Percentiles rank a stretch among this genome's conserved stretches.
phyloP scores from a whole-genome alignment of 345 rosid species.

The Boechera divaricarpa region DNA sequence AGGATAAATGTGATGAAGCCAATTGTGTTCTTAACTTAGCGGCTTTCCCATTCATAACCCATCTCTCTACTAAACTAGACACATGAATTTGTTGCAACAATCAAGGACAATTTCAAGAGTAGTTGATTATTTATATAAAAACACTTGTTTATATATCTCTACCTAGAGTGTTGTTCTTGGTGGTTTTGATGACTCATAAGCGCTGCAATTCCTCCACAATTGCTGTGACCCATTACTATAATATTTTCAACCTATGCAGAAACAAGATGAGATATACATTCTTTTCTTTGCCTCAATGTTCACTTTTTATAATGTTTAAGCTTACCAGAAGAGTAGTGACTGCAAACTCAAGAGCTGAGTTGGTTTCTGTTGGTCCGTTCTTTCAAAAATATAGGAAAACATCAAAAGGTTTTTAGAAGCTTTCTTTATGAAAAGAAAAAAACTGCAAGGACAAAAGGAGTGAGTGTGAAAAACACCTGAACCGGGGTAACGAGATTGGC shows the following conservation, averaged over 20 bases:
- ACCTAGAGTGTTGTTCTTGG: conserved; percentile 68
- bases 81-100: neutral
- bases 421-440: neutral
- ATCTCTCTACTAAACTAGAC: conserved; percentile 73
- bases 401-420: conserved; percentile 2
- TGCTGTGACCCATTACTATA: conserved; percentile 83
- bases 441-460: neutral
- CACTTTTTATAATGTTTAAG: conserved; percentile 3
- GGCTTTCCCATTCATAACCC: conserved; percentile 76
- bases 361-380: conserved; percentile 94
- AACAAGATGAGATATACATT: conserved; percentile 6
- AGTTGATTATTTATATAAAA: neutral
- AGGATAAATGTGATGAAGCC: conserved; percentile 63
- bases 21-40: conserved; percentile 74
- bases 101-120: neutral
- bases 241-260: conserved; percentile 77
- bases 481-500: conserved; percentile 86
- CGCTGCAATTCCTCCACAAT: conserved; percentile 88
- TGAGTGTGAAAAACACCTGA: conserved; percentile 54
- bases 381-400: conserved; percentile 38
- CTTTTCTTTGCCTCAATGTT: neutral
- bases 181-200: conserved; percentile 80
- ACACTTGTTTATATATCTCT: neutral
- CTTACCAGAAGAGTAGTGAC: conserved; percentile 76
- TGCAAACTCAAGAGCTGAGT: conserved; percentile 93